Percentiles rank a stretch among this genome's conserved stretches.
Conservation (phyloP, 2,329 filamentous ascomycete genomes). For the Alternaria hordeiaustralica region DNA sequence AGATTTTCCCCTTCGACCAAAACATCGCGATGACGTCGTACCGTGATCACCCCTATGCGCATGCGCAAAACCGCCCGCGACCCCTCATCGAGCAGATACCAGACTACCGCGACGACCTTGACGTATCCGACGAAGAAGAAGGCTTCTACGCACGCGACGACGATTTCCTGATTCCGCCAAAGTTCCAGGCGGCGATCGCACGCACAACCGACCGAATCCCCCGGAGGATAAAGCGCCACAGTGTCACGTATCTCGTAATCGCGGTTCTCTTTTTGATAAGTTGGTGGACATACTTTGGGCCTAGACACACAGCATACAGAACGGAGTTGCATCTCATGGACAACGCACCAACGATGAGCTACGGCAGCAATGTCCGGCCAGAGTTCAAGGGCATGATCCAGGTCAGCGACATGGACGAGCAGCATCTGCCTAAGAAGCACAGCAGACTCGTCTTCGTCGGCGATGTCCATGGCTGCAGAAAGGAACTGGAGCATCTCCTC, state of each 20-base stretch:
- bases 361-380: conserved; percentile 57
- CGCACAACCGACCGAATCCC: conserved; percentile 39
- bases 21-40: conserved; percentile 29
- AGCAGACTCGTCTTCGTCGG: conserved; percentile 81
- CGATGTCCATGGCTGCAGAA: conserved; percentile 88
- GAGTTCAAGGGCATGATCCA: conserved; percentile 59
- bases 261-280: conserved; percentile 38
- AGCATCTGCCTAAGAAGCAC: conserved; percentile 53
- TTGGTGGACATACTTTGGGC: conserved; percentile 49
- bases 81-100: conserved; percentile 43
- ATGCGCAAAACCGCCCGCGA: conserved; percentile 20
- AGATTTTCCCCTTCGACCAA: not conserved
- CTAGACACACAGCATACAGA: conserved; percentile 43
- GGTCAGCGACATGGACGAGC: conserved; percentile 57
- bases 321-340: conserved; percentile 47
- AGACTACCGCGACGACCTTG: conserved; percentile 33
- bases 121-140: conserved; percentile 50
- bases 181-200: conserved; percentile 37
- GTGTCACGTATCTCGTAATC: conserved; percentile 41
- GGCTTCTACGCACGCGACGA: conserved; percentile 46
- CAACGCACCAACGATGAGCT: conserved; percentile 37
- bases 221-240: conserved; percentile 44
- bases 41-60: conserved; percentile 23
- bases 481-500: conserved; percentile 67
- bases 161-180: conserved; percentile 41